Evolutionary conservation across 352 stramenopile species (phyloP).

Genomic region (Phytophthora lateralis): DNA sequence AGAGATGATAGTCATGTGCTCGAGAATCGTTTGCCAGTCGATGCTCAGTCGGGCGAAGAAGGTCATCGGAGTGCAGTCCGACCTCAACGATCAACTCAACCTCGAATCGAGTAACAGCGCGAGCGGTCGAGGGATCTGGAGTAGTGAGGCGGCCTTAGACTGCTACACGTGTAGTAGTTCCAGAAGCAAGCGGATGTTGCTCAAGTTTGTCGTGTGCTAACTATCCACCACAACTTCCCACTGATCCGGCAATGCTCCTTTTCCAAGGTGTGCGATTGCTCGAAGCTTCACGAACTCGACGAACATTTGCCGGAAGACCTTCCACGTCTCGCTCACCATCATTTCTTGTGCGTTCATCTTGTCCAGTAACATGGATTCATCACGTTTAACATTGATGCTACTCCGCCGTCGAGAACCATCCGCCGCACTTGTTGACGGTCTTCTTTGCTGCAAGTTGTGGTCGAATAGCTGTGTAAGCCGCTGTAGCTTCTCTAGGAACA

Average conservation of each 20-base stretch:
- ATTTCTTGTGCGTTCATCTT: slow-evolving; percentile 39
- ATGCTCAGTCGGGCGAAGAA: too few species aligned
- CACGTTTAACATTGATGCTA: slow-evolving; percentile 28
- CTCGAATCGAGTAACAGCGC: too few species aligned
- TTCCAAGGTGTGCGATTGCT: slow-evolving; percentile 48
- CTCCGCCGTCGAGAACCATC: slow-evolving; percentile 14
- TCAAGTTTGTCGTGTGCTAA: background rate
- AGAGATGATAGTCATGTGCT: too few species aligned
- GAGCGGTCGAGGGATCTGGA: too few species aligned
- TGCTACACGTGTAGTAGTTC: too few species aligned
- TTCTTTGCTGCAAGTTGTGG: background rate
- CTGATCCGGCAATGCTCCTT: slow-evolving; percentile 66
- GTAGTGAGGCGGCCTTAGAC: too few species aligned
- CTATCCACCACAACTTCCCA: slow-evolving; percentile 26
- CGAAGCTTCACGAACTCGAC: slow-evolving; percentile 65
- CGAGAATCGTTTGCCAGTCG: too few species aligned
- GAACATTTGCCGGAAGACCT: slow-evolving; percentile 74
- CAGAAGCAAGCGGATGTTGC: too few species aligned
- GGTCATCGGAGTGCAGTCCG: too few species aligned
- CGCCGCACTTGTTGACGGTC: background rate
- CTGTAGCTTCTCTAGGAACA: slow-evolving; percentile 64
- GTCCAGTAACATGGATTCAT: slow-evolving; percentile 40
- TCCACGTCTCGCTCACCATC: slow-evolving; percentile 75
- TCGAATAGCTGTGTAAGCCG: slow-evolving; percentile 45
- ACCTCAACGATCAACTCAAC: too few species aligned